phyloP scores from a whole-genome alignment of 805 yeast genomes.

The Metschnikowia orientalis region DNA sequence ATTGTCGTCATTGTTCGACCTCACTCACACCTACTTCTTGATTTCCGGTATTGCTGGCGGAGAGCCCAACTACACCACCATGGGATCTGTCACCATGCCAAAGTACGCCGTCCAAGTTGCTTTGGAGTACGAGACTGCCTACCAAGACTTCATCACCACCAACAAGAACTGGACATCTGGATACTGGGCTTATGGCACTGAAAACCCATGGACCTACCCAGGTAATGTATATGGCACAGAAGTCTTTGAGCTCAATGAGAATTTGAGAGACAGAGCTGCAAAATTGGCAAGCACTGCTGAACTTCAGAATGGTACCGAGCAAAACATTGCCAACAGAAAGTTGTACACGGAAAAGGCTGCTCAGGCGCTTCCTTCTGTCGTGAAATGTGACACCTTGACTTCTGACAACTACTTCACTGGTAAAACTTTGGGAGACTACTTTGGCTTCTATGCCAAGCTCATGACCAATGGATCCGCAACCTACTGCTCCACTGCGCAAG shows the following conservation, averaged over 20 bases:
- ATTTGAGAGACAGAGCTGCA: constrained; percentile 54
- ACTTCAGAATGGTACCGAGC: constrained; percentile 43
- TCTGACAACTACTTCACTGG: constrained; percentile 61
- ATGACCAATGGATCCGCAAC: constrained; percentile 56
- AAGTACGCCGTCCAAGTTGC: constrained; percentile 60
- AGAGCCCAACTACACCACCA: constrained; percentile 50
- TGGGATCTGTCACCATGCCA: constrained; percentile 59
- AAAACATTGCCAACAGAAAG: constrained; percentile 43
- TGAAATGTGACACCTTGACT: constrained; percentile 56
- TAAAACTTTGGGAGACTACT: constrained; percentile 45
- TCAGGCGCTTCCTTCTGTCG: constrained; percentile 40
- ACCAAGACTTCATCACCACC: constrained; percentile 27
- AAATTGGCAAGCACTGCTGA: constrained; percentile 44
- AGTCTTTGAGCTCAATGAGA: constrained; percentile 57
- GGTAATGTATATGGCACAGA: constrained; percentile 57
- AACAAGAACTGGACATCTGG: constrained; percentile 55
- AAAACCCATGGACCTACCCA: constrained; percentile 48
- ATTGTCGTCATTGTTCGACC: constrained; percentile 51
- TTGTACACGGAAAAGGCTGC: constrained; percentile 51
- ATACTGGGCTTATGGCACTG: constrained; percentile 53
- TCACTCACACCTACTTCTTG: constrained; percentile 56
- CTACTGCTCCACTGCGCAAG: constrained; percentile 62
- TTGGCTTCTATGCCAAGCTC: constrained; percentile 42
- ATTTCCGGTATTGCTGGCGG: constrained; percentile 67
- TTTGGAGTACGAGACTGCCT: constrained; percentile 54